Percentiles rank a stretch among this genome's conserved stretches.
These are phyloP conservation scores for Myxozyma neglecta DNA, from an alignment of 805 yeast species.

Conservation along the genomic window DNA sequence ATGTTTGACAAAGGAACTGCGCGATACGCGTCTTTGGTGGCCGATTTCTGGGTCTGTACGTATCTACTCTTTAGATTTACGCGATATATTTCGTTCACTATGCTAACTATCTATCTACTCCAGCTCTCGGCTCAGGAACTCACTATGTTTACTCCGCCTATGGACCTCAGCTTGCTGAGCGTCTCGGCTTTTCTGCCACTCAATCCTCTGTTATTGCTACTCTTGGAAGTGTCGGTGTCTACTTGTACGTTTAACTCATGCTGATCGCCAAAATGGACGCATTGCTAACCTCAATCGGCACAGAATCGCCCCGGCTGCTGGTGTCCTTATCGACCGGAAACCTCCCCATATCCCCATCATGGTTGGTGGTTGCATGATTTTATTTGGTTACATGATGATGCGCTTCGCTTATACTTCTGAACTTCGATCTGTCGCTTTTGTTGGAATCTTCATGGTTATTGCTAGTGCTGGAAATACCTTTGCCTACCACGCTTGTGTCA, in stretches of 20 bases:
- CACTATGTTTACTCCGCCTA: conserved; percentile 73
- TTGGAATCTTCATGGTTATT: conserved; percentile 49
- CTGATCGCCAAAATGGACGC: not conserved
- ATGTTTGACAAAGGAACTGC: conserved; percentile 28
- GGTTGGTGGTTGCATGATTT: conserved; percentile 45
- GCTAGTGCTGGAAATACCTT: conserved; percentile 73
- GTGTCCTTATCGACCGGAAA: conserved; percentile 58
- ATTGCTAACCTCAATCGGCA: not conserved
- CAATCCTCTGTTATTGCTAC: conserved; percentile 65
- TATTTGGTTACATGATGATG: conserved; percentile 58
- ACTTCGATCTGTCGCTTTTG: conserved; percentile 43
- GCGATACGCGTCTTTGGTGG: conserved; percentile 25
- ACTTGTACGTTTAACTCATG: conserved; percentile 41
- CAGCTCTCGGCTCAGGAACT: conserved; percentile 53
- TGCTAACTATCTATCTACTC: not conserved
- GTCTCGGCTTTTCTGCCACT: conserved; percentile 59
- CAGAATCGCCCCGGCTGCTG: conserved; percentile 64
- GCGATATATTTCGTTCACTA: not conserved
- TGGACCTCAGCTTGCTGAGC: conserved; percentile 70
- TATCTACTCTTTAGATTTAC: not conserved
- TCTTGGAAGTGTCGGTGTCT: conserved; percentile 63
- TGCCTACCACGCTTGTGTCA: conserved; percentile 62
- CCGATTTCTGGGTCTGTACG: conserved; percentile 31
- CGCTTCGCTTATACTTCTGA: conserved; percentile 50
- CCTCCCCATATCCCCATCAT: conserved; percentile 60